A percentile compares a stretch with the other conserved stretches of the same genome.
These are phyloP conservation scores for Phaeophleospora eucalypticola DNA, from an alignment of 2,329 filamentous ascomycete genomes.

Conservation along the genomic window DNA sequence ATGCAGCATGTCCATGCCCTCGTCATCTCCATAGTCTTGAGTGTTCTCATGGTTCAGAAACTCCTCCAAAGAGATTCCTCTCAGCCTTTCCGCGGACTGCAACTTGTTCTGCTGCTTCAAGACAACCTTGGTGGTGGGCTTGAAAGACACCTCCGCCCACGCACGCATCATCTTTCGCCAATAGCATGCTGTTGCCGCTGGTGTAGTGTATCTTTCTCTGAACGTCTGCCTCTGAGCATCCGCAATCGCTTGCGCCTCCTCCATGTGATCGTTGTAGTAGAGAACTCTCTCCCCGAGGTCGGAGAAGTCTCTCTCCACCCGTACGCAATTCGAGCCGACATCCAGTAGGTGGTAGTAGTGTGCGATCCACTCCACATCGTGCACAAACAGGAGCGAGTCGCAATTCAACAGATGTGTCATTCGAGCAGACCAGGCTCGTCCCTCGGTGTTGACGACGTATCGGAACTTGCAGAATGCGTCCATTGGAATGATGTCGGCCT, in stretches of 20 bases:
- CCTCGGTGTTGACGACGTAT: conserved; percentile 30
- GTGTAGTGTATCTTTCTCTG: conserved; percentile 24
- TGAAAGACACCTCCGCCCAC: conserved; percentile 24
- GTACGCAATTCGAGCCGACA: conserved; percentile 23
- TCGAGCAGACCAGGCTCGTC: conserved; percentile 25
- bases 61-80: conserved; percentile 24
- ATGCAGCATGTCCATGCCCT: background rate
- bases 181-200: conserved; percentile 31
- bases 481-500: conserved; percentile 18
- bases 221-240: conserved; percentile 17
- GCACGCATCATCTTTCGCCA: conserved; percentile 24
- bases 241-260: conserved; percentile 21
- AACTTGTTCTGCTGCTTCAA: conserved; percentile 12
- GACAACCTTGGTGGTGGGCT: conserved; percentile 12
- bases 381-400: conserved; percentile 24
- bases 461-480: conserved; percentile 27
- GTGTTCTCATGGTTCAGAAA: conserved; percentile 19
- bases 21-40: conserved; percentile 7
- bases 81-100: conserved; percentile 10
- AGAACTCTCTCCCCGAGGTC: conserved; percentile 25
- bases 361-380: conserved; percentile 28
- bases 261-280: conserved; percentile 19
- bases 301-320: conserved; percentile 21
- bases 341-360: conserved; percentile 27
- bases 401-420: conserved; percentile 31